Evolutionary conservation across 306 rosid species (phyloP), one percentile per base, ranked within the genome.

Genomic region (Pachyrhizus erosus): DNA sequence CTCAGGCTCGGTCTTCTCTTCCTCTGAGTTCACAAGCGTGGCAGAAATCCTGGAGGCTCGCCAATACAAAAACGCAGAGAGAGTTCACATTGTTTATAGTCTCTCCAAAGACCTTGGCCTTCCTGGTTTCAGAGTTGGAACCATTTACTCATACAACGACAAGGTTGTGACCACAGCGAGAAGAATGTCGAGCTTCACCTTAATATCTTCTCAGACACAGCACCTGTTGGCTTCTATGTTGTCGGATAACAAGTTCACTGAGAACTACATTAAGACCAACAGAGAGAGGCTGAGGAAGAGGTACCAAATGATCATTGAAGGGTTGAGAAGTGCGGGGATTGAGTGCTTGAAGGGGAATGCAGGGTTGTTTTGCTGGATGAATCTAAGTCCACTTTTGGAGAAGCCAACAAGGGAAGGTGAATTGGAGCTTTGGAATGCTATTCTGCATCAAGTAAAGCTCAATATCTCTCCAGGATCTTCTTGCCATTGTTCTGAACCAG

Each of bases 321-420:
- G 98, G 8, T 72, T 96, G 61, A 87, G 74, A 68, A 83, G 83
- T 29, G 73, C 86, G 0, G 96, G 98, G 80, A 91, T 96, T 13
- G 96, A 93, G 67, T 96, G 96, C 51, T 89, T 96, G 89, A 62
- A 89, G 71, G 99, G 99, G 5, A 96, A 96, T 77, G 99, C 93
- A 1, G 99, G 99, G 62, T 77, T 96, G 61, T 96, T 96, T 79
- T 96, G 97, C 4, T 96, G 99, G 99, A 96, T 96, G 94, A 93
- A 96, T 83, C 54, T 96, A 23, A 91, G 91, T 42, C 93, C 96
- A 26, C 42, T 87, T 12, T 49, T 96, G 91, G 84, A 91, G 54
- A 77, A 87, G 27, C 55, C 82, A 3, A 90, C 91, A 11, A 86
- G 84, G 52, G 93, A 91, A 87, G 91, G 92, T 49, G 99, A 96